A percentile compares a stretch with the other conserved stretches of the same genome.
These are phyloP conservation scores for Prunus salicina DNA, from an alignment of 306 rosid species.

Conservation along the genomic window DNA sequence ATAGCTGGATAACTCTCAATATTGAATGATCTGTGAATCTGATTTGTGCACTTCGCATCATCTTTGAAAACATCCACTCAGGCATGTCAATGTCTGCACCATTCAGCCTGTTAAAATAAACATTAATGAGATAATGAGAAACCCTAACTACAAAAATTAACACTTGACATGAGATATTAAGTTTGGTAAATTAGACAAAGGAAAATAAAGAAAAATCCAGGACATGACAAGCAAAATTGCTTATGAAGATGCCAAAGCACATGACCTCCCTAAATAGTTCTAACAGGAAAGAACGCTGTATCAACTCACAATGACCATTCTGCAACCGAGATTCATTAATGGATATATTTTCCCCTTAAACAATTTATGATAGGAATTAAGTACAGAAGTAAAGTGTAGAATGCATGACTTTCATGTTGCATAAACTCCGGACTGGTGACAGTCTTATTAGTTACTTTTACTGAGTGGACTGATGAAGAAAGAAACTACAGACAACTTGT, in stretches of 20 bases:
- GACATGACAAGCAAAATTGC: slow-evolving; percentile 13
- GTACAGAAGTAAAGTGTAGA: neutral
- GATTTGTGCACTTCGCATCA: slow-evolving; percentile 84
- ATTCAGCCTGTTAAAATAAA: slow-evolving; percentile 66
- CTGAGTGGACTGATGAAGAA: neutral
- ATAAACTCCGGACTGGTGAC: neutral
- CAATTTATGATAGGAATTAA: neutral
- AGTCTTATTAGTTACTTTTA: neutral
- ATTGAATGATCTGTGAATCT: slow-evolving; percentile 82
- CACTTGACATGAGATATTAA: slow-evolving; percentile 17
- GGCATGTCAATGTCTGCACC: slow-evolving; percentile 86
- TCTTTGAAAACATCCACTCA: slow-evolving; percentile 89
- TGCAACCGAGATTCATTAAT: neutral
- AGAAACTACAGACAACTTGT: neutral
- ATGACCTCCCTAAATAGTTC: neutral
- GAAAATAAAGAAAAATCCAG: slow-evolving; percentile 6
- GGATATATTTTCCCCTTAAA: neutral
- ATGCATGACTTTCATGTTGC: neutral
- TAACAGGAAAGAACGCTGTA: neutral
- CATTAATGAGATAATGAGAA: slow-evolving; percentile 19
- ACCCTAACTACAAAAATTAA: slow-evolving; percentile 4
- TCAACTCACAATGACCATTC: neutral
- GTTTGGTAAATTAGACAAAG: slow-evolving; percentile 4
- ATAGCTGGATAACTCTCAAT: slow-evolving; percentile 67
- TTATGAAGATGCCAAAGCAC: slow-evolving; percentile 4